Evolutionary conservation across 2,329 filamentous ascomycete species (phyloP), one percentile per base, ranked within the genome.

Genomic region (Escovopsis sp.): DNA sequence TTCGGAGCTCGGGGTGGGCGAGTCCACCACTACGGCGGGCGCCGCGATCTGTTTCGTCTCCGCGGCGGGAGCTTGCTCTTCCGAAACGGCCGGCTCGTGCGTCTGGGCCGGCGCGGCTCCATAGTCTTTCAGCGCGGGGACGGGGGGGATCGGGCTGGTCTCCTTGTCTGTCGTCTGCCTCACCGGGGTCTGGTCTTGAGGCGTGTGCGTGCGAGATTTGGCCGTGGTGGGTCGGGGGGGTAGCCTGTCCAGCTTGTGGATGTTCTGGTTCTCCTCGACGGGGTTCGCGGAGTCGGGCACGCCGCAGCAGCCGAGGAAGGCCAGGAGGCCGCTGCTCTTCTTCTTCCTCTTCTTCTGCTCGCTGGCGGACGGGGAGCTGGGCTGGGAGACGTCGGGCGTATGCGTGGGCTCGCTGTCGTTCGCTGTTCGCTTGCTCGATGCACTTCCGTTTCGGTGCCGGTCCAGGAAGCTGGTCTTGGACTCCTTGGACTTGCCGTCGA

Each of bases 251-350:
- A 77, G 62, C 64, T 75, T 75, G 56, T 72, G 77, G 32, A 75
- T 64, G 34, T 74, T 69, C 45, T 75, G 57, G 41, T 49, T 66
- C 45, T 72, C 69, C 38, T 74, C 69, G 39, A 75, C 61, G 6
- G 61, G 56, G 48, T 75, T 72, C 12, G 70, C 69, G 48, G 73
- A 69, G 48, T 80, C 77, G 40, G 78, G 75, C 35, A 76, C 69
- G 43, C 68, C 70, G 58, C 81, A 85, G 63, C 81, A 85, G 46
- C 72, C 76, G 45, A 85, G 66, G 43, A 85, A 70, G 23, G 73
- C 65, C 33, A 77, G 58, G 38, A 78, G 59, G n/a, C 72, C 70
- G 45, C 69, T 67, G 42, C 63, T 67, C 55, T 67, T 69, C 57
- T 72, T 73, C 60, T 75, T 75, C 54, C 67, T 69, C 43, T 75